Conservation (phyloP, 768 basidiomycete genomes). For the Trametes elegans region DNA sequence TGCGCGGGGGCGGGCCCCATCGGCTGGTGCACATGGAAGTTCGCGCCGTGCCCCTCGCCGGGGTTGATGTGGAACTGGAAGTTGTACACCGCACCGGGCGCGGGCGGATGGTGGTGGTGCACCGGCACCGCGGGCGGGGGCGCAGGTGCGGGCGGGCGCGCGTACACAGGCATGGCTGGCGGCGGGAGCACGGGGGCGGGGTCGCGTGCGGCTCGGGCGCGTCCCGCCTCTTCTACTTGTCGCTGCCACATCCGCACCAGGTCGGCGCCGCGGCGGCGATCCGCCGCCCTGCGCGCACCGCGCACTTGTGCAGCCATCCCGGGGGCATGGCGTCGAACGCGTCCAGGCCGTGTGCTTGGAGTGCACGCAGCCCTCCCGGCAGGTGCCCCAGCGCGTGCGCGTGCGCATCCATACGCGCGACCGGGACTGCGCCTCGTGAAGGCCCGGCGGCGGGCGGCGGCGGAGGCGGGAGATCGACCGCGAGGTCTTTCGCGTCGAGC, state of each 20-base stretch:
- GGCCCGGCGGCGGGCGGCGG: constrained; percentile 32
- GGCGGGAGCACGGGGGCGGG: background rate
- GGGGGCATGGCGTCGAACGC: background rate
- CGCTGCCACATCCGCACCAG: background rate
- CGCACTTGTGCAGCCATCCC: background rate
- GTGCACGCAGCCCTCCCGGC: background rate
- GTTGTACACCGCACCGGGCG: constrained; percentile 6
- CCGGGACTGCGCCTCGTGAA: constrained; percentile 1
- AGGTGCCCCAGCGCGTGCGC: background rate
- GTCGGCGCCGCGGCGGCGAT: background rate
- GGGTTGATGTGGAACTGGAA: constrained; percentile 1
- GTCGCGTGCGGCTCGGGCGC: background rate
- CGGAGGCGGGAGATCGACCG: constrained; percentile 57
- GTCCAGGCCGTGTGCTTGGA: background rate
- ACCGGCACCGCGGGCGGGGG: background rate
- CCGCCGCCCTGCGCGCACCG: background rate
- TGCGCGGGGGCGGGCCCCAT: background rate
- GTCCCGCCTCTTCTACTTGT: background rate
- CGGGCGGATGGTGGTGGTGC: background rate
- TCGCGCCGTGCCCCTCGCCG: background rate
- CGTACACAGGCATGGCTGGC: background rate
- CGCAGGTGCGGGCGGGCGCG: background rate
- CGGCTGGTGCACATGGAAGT: constrained; percentile 9
- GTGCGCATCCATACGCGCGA: background rate
- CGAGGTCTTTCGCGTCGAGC: constrained; percentile 53